Base-by-base conservation (phyloP, 805 yeast species). In the Lipomyces spencermartinsiae region DNA sequence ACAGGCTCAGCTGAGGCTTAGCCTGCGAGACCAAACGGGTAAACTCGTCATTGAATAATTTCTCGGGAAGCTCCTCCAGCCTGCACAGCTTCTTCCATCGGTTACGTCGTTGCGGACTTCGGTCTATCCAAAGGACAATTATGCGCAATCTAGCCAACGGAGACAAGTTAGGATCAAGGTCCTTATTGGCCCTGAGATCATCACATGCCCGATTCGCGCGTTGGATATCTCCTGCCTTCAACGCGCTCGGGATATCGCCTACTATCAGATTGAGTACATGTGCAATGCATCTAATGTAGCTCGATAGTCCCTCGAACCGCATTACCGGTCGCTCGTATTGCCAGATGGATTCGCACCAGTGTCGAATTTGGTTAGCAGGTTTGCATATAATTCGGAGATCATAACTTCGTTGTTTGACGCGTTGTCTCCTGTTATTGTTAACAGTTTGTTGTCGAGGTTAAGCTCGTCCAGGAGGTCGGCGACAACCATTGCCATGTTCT, bases 401-500 rank as follows among this genome's bases (percentile, higher is more conserved):
- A 46, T 16, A 33, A 46, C 51, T 6, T 46, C 51, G 9, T 46
- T 46, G 22, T 46, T 33, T 46, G 51, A 46, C n/a, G 51, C 12
- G 22, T 46, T 46, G 22, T 46, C 51, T 46, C 51, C 51, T 46
- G 51, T 46, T 4, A 46, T 46, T 6, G 51, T 46, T 5, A 46
- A 10, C n/a, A 4, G 51, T 19, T 46, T 46, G 35, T 4, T 7
- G 35, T 7, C 35, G 35, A 33, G 7, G 35, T 33, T 33, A 46
- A 46, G 51, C 51, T 46, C 51, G 22, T 46, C 51, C 6, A 46
- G 51, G 51, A 46, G 51, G 9, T 46, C 51, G 51, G 51, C 4
- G 51, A 46, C 51, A 46, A 46, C 51, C 22, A 60, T 77, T 56
- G 59, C 76, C 22, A 76, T 75, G 62, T 60, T 46, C 29, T 56